A percentile compares a stretch with the other conserved stretches of the same genome.
These are phyloP conservation scores for Tausonia pullulans DNA, from an alignment of 1,284 basidiomycete genomes.

Conservation along the genomic window DNA sequence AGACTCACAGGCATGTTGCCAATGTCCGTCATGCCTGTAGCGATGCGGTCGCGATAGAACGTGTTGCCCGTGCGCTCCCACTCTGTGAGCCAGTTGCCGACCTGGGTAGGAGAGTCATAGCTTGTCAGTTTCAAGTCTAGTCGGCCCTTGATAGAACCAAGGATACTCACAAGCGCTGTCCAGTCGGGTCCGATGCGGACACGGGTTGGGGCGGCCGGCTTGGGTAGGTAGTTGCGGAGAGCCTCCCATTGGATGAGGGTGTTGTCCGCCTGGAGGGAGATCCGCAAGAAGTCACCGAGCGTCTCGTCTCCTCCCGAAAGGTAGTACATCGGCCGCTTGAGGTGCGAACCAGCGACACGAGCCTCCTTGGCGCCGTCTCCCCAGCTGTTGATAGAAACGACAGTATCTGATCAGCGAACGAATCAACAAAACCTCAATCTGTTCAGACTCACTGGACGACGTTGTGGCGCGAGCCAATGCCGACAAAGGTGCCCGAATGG, in stretches of 20 bases:
- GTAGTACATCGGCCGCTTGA: conserved; percentile 38
- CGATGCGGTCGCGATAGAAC: conserved; percentile 35
- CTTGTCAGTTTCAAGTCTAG: neutral
- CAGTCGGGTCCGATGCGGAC: conserved; percentile 40
- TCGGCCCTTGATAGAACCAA: too few species aligned
- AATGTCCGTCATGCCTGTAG: conserved; percentile 38
- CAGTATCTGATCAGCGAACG: too few species aligned
- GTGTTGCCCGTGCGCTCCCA: conserved; percentile 40
- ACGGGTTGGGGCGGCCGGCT: conserved; percentile 34
- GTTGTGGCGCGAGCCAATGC: conserved; percentile 38
- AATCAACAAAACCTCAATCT: neutral
- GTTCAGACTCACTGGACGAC: conserved; percentile 29
- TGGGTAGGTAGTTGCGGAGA: conserved; percentile 35
- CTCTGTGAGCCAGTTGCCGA: conserved; percentile 38
- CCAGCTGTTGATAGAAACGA: conserved; percentile 22
- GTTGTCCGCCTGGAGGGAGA: conserved; percentile 35
- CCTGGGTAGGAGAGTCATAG: neutral
- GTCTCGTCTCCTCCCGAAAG: conserved; percentile 36
- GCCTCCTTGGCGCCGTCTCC: conserved; percentile 42
- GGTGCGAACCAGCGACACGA: conserved; percentile 33
- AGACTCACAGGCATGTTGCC: conserved; percentile 16
- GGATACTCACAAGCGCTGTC: conserved; percentile 28
- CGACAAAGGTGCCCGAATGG: conserved; percentile 37
- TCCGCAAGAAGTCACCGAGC: conserved; percentile 39
- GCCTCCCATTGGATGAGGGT: conserved; percentile 40